A percentile compares a stretch with the other conserved stretches of the same genome.
Evolutionary conservation across 2,329 filamentous ascomycete species (phyloP).

Genomic region (Phaeosphaeriaceae sp.): DNA sequence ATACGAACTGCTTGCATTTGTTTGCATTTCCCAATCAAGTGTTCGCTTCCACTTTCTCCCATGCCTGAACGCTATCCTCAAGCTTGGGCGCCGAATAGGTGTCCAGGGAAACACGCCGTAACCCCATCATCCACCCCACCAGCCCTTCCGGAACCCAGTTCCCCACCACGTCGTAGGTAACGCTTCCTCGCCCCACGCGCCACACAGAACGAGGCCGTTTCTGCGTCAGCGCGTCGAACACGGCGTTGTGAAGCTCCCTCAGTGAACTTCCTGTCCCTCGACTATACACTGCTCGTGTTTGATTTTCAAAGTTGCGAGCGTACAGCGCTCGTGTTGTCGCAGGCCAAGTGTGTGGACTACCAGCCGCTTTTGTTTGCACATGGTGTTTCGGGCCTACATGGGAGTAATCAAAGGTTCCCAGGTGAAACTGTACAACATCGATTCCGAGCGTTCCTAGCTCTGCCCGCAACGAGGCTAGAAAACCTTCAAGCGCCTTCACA

Average conservation of each 20-base stretch:
- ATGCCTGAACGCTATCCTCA: conserved; percentile 53
- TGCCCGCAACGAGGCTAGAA: conserved; percentile 77
- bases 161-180: conserved; percentile 85
- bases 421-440: conserved; percentile 83
- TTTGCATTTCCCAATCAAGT: conserved; percentile 7
- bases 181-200: conserved; percentile 82
- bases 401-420: conserved; percentile 88
- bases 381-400: conserved; percentile 59
- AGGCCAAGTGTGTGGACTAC: conserved; percentile 49
- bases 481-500: conserved; percentile 85
- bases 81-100: conserved; percentile 45
- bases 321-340: conserved; percentile 43
- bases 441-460: conserved; percentile 80
- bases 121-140: conserved; percentile 93
- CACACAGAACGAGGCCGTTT: conserved; percentile 66
- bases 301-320: conserved; percentile 47
- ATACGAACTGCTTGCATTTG: not conserved
- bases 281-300: conserved; percentile 49
- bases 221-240: conserved; percentile 86
- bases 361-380: conserved; percentile 40
- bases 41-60: conserved; percentile 53
- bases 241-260: conserved; percentile 79
- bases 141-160: conserved; percentile 76
- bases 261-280: conserved; percentile 73
- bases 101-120: conserved; percentile 61